Conservation (phyloP, 352 stramenopile species). For the Phytopythium ostracodes region DNA sequence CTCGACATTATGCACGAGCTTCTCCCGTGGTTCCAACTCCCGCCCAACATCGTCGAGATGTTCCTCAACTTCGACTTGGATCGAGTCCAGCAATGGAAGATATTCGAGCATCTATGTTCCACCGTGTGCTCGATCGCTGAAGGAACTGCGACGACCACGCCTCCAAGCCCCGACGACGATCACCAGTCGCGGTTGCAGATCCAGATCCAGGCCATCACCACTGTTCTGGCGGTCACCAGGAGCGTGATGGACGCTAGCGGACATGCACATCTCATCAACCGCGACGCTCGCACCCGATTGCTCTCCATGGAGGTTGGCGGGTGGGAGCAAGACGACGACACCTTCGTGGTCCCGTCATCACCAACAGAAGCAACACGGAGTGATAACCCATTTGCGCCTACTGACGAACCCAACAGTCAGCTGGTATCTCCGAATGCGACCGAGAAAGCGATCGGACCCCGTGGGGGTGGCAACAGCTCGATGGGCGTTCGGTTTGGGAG, state of each 20-base stretch:
- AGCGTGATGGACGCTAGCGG: constrained; percentile 86
- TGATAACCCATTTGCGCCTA: not conserved
- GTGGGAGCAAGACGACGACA: constrained; percentile 75
- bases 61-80: constrained; percentile 89
- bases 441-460: not conserved
- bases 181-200: constrained; percentile 31
- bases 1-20: constrained; percentile 79
- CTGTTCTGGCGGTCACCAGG: constrained; percentile 70
- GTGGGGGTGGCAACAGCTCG: not conserved
- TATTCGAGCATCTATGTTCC: constrained; percentile 81
- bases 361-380: not conserved
- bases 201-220: constrained; percentile 65
- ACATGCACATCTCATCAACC: constrained; percentile 80
- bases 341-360: not conserved
- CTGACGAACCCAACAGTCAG: not conserved
- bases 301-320: constrained; percentile 83
- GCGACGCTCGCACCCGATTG: constrained; percentile 65
- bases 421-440: not conserved
- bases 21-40: constrained; percentile 72
- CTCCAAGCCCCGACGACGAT: constrained; percentile 28
- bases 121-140: constrained; percentile 75
- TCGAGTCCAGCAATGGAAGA: constrained; percentile 85
- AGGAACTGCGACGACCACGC: constrained; percentile 26
- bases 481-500: constrained; percentile 34
- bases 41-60: constrained; percentile 85